These are phyloP conservation scores for Cytospora chrysosperma DNA, from an alignment of 2,329 filamentous ascomycete genomes.

Conservation along the genomic window DNA sequence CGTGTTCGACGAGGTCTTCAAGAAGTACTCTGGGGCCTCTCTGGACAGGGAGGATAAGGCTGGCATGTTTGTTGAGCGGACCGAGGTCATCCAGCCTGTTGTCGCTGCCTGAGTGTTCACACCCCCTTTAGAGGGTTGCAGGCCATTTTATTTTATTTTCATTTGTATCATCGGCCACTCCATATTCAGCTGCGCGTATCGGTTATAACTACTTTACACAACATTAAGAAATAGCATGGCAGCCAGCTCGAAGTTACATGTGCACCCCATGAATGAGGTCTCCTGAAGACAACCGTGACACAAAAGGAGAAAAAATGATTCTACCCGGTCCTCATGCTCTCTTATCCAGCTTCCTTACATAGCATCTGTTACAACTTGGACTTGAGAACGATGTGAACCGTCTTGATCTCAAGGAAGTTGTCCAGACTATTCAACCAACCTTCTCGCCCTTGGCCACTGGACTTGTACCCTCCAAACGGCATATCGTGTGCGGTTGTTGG, in stretches of 20 bases:
- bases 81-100: slow-evolving; percentile 1
- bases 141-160: too few relatives aligned
- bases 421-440: slow-evolving; percentile 38
- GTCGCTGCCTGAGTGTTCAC: slow-evolving; percentile 9
- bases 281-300: too few relatives aligned
- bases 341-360: too few relatives aligned
- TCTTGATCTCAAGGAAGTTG: slow-evolving; percentile 36
- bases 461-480: slow-evolving; percentile 45
- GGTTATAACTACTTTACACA: too few relatives aligned
- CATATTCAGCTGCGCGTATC: too few relatives aligned
- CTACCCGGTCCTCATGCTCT: not conserved
- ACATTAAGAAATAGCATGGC: too few relatives aligned
- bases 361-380: slow-evolving; percentile 5
- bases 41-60: not conserved
- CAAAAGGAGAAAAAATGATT: not conserved
- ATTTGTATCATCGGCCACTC: too few relatives aligned
- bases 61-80: not conserved
- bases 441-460: slow-evolving; percentile 39
- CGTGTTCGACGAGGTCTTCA: slow-evolving; percentile 36
- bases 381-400: slow-evolving; percentile 33
- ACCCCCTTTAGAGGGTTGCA: too few relatives aligned
- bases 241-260: too few relatives aligned
- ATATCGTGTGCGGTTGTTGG: slow-evolving; percentile 38
- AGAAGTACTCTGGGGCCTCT: slow-evolving; percentile 27
- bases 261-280: too few relatives aligned